A percentile compares a stretch with the other conserved stretches of the same genome.
Evolutionary conservation across 371 early-diverging fungal genomes (phyloP).

Genomic region (Lichtheimia ornata): DNA sequence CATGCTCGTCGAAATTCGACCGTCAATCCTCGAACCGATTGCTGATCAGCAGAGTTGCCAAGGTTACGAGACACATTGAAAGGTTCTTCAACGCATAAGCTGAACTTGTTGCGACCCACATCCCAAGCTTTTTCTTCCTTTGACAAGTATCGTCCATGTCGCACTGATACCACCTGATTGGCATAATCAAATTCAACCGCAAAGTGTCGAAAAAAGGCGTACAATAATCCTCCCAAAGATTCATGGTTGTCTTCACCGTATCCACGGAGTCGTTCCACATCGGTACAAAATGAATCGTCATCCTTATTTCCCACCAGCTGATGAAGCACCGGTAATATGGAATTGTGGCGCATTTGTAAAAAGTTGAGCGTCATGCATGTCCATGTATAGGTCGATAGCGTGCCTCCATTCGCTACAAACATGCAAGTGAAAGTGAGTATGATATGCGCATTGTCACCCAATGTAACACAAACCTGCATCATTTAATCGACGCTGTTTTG

Average conservation of each 20-base stretch:
- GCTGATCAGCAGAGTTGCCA: slow-evolving; percentile 85
- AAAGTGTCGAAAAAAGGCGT: slow-evolving; percentile 81
- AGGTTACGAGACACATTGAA: slow-evolving; percentile 83
- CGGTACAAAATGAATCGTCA: slow-evolving; percentile 58
- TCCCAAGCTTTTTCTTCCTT: slow-evolving; percentile 86
- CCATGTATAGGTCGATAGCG: slow-evolving; percentile 93
- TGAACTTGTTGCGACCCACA: slow-evolving; percentile 48
- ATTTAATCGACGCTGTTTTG: slow-evolving; percentile 68
- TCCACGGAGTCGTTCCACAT: slow-evolving; percentile 61
- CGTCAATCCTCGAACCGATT: slow-evolving; percentile 73
- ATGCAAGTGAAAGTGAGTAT: background rate
- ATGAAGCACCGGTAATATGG: slow-evolving; percentile 87
- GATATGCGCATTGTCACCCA: background rate
- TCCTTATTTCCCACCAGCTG: slow-evolving; percentile 29
- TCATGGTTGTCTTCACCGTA: slow-evolving; percentile 73
- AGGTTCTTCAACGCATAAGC: slow-evolving; percentile 91
- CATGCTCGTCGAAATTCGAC: slow-evolving; percentile 78
- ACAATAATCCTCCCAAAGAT: slow-evolving; percentile 79
- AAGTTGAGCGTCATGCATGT: slow-evolving; percentile 88
- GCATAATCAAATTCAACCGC: slow-evolving; percentile 85
- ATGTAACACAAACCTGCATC: slow-evolving; percentile 58
- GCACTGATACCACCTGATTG: slow-evolving; percentile 74
- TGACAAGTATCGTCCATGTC: slow-evolving; percentile 72
- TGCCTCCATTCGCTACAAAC: slow-evolving; percentile 80
- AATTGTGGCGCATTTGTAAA: slow-evolving; percentile 86